phyloP scores from a whole-genome alignment of 495 filamentous ascomycete species.

The Penicillium lividum region DNA sequence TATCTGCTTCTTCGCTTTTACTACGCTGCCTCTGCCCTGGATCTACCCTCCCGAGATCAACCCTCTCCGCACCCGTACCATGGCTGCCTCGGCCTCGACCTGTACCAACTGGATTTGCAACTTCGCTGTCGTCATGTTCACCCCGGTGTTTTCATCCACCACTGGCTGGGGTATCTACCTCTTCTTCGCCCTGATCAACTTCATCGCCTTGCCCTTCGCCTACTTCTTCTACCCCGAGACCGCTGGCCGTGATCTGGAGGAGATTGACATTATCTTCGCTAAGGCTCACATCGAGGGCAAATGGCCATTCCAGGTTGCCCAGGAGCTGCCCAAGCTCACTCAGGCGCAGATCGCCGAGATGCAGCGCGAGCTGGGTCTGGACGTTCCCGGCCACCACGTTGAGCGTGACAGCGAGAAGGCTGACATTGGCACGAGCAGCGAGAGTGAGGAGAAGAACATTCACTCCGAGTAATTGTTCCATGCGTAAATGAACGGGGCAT shows the following conservation, averaged over 20 bases:
- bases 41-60: constrained; percentile 77
- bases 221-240: constrained; percentile 77
- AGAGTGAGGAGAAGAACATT: constrained; percentile 24
- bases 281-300: constrained; percentile 44
- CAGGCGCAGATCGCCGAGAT: constrained; percentile 34
- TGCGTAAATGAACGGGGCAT: constrained; percentile 7
- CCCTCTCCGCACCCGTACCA: constrained; percentile 70
- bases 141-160: constrained; percentile 37
- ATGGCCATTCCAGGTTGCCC: constrained; percentile 37
- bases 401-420: constrained; percentile 29
- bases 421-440: constrained; percentile 34
- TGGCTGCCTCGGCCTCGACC: constrained; percentile 52
- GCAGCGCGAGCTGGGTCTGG: constrained; percentile 34
- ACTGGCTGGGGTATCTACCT: constrained; percentile 41
- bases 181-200: constrained; percentile 73
- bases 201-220: constrained; percentile 59
- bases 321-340: constrained; percentile 40
- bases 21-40: constrained; percentile 57
- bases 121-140: constrained; percentile 51
- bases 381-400: constrained; percentile 17
- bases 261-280: constrained; percentile 61
- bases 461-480: constrained; percentile 19
- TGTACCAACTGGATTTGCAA: constrained; percentile 51
- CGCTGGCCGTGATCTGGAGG: constrained; percentile 66
- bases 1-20: constrained; percentile 44